A percentile compares a stretch with the other conserved stretches of the same genome.
Evolutionary conservation across 257 asterid species (phyloP).

Genomic region (Salvia rosmarinus): DNA sequence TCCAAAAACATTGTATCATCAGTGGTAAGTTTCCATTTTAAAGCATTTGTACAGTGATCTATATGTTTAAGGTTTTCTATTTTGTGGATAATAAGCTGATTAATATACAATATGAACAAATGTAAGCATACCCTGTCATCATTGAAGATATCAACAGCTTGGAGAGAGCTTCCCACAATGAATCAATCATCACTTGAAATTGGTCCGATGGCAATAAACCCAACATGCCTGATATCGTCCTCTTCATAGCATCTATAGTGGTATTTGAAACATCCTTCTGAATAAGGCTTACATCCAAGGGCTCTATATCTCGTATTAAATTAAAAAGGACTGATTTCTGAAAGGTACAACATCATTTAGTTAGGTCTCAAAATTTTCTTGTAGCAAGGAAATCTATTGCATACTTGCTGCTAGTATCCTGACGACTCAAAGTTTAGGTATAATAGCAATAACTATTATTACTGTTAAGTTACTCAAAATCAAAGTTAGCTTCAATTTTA

Average conservation of each 20-base stretch:
- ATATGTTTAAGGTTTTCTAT: neutral
- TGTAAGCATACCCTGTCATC: conserved; percentile 83
- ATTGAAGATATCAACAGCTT: conserved; percentile 88
- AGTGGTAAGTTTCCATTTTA: neutral
- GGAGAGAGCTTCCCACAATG: conserved; percentile 89
- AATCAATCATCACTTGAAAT: conserved; percentile 85
- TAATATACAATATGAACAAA: neutral
- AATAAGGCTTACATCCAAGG: conserved; percentile 84
- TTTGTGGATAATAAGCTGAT: neutral
- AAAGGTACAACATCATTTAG: conserved; percentile 22
- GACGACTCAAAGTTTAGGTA: neutral
- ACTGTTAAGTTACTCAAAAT: too few species aligned
- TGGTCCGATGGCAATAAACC: conserved; percentile 95
- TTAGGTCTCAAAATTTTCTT: conserved; percentile 9
- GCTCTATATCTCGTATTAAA: conserved; percentile 87
- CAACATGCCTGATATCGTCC: conserved; percentile 92
- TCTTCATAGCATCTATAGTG: conserved; percentile 93
- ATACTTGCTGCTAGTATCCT: conserved; percentile 7
- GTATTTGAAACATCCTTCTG: conserved; percentile 87
- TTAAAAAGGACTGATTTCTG: conserved; percentile 71
- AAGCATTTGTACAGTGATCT: neutral
- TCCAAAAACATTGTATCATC: neutral
- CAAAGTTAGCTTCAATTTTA: neutral
- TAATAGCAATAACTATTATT: too few species aligned
- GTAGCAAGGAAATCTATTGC: conserved; percentile 19